Evolutionary conservation across 169 alveolate genomes (phyloP), one percentile per base, ranked within the genome.

Genomic region (Eimeria praecox): DNA sequence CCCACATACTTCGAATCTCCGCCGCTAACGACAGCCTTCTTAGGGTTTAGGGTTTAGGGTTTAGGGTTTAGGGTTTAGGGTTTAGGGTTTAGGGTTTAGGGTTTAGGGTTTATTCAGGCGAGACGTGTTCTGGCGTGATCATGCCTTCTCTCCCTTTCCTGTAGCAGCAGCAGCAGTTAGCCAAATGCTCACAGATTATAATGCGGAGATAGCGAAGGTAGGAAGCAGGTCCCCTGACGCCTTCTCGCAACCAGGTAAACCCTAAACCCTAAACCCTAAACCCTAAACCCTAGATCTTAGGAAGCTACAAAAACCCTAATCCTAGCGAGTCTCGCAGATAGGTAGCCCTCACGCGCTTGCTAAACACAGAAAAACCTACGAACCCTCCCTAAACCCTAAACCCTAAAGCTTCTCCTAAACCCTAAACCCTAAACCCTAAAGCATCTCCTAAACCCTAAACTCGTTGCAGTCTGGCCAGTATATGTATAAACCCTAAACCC

Each of bases 161-260:
- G 96, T 95, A 5, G 97, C 96, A 12, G 97, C 97, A 1, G 92
- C 93, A 38, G 95, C 97, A 8, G 97, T 96, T 42, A 92, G 97
- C 87, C 97, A 96, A 75, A 87, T 89, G 94, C 94, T 96, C 35
- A 89, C 95, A 27, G 97, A 95, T 24, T 96, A 96, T 62, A 96
- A 96, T 52, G 89, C 89, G 20, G 71, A 92, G 87, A 69, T 92
- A 3, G 38, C 71, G 24, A 82, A 49, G 71, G 69, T 80, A 18
- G 90, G 90, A 24, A 5, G 44, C 22, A 35, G 90, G 44, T 18
- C 44, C 1, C 64, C 69, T 4, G 90, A 80, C 69, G 90, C 90
- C 46, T 80, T 80, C 42, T 3, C 90, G 22, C 90, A 80, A 35
- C 90, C 90, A 2, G 90, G 90, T 46, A 49, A 33, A 46, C 73